These are phyloP conservation scores for Coccomyxa sp. DNA, from an alignment of 139 green algal genomes.

Conservation along the genomic window DNA sequence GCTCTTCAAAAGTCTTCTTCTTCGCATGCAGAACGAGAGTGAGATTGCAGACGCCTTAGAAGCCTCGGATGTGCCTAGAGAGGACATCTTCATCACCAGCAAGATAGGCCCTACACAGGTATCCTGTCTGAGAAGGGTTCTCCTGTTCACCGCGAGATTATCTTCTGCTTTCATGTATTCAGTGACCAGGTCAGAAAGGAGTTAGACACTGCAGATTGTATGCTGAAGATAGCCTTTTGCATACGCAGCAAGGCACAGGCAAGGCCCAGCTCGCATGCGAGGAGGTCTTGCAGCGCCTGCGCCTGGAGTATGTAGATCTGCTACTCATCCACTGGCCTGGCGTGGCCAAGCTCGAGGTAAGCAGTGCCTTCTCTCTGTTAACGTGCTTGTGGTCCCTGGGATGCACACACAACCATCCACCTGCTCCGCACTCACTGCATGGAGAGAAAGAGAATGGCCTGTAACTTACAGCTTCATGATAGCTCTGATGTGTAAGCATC, in stretches of 20 bases:
- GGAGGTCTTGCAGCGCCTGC: conserved; percentile 36
- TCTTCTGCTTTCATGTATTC: background rate
- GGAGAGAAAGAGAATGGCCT: too few relatives aligned
- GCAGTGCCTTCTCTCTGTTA: too few relatives aligned
- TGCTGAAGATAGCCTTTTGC: background rate
- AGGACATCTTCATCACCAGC: conserved; percentile 44
- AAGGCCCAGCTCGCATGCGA: conserved; percentile 35
- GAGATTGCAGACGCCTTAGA: conserved; percentile 29
- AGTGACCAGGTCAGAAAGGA: background rate
- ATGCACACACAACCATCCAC: too few relatives aligned
- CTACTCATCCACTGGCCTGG: conserved; percentile 80
- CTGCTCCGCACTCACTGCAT: too few relatives aligned
- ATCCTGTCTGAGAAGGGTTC: background rate
- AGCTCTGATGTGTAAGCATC: too few relatives aligned
- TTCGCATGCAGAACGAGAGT: conserved; percentile 37
- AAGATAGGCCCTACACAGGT: conserved; percentile 64
- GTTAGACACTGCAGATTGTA: background rate
- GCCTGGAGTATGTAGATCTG: conserved; percentile 47
- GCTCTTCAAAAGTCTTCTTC: too few relatives aligned
- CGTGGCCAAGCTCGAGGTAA: conserved; percentile 14
- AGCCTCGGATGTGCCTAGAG: background rate
- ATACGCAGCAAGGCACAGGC: conserved; percentile 27
- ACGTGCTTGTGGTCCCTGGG: too few relatives aligned
- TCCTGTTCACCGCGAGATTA: background rate
- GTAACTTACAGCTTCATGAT: too few relatives aligned